Base-by-base conservation (phyloP, 176 grass and related monocot species). In the Saccharum spontaneum region DNA sequence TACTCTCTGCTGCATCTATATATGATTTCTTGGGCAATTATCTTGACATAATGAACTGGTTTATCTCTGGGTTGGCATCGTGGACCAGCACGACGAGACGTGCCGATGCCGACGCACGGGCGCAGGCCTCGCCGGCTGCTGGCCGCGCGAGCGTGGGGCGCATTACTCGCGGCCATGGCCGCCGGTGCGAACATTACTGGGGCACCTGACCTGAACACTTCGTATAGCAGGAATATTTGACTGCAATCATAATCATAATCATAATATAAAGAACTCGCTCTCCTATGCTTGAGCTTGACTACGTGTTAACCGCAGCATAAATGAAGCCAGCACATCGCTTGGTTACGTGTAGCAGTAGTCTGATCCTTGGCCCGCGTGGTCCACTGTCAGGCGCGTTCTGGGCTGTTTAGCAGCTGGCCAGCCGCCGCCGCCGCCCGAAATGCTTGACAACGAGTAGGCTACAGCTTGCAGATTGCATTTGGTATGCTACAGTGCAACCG, bases 311-410 rank as follows among this genome's bases (percentile, higher is more conserved):
- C 8, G 37, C 16, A 38, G 7, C 33, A 37, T 23, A 23, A 13
- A 71, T 2, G n/a, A 72, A 15, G 71, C 71, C 71, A 73, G 71
- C 71, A 24, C 71, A 50, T 50, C 45, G 1, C 26, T 16, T 18
- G 44, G 71, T 73, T 73, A 73, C 71, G 72, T 75, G 72, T 20
- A 50, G 71, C 71, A 74, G 71, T 45, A 74, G 71, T 45, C 17
- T 73, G 13, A 4, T 75, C 45, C 72, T 20, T 17, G 26, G 22
- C 16, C 72, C 17, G 8, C 17, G 34, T 75, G 73, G 46, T 75
- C 71, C 44, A 50, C 23, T 31, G 44, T 50, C 24, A 74, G 71
- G 44, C 71, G 44, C 44, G 73, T 54, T 7, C 16, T 12, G 72
- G 0, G 46, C 26, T 75, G 46, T 33, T 46, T 17, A 17, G n/a